Base-by-base conservation (phyloP, 495 filamentous ascomycete genomes). In the Parathielavia appendiculata region DNA sequence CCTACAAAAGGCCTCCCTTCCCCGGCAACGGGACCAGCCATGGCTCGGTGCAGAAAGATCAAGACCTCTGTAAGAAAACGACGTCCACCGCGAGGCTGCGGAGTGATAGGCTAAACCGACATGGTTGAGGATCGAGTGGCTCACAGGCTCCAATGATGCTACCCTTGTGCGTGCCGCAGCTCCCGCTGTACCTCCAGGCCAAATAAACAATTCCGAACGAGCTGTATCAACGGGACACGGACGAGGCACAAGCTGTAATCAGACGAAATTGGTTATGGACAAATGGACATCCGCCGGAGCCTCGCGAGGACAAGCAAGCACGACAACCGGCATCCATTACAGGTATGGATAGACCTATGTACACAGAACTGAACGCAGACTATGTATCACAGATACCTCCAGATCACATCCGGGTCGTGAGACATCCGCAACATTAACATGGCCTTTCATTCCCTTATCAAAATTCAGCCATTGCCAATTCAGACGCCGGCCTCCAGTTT, bases 231-330 rank as follows among this genome's bases (percentile, higher is more conserved):
- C n/a, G n/a, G n/a, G n/a, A n/a, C n/a, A n/a, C n/a, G n/a, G n/a
- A n/a, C 10, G 8, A 38, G 35, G 35, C 9, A 9, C 35, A 11
- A 11, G 8, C 10, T 10, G 11, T 38, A 6, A 30, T 6, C 26
- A 30, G 26, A 30, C 26, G 2, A 30, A 38, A 11, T 9, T 1
- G 9, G 35, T 38, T 11, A 9, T 10, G 10, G 13, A 30, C 76
- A 46, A 11, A 71, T 71, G 59, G 16, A 72, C 46, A 56, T 77
- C 76, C 23, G 80, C 56, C 23, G 46, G 6, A 7, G 13, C 4
- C 16, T 34, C 46, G 50, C 5, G 13, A 52, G 13, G 26, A 23
- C 40, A 16, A 19, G n/a, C 40, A 44, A 23, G 12, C 51, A 43
- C 39, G 52, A 54, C 52, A 54, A 36, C 40, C 39, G 1, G n/a